Base-by-base conservation (phyloP, 2,329 filamentous ascomycete species). In the Neonectria coccinea region DNA sequence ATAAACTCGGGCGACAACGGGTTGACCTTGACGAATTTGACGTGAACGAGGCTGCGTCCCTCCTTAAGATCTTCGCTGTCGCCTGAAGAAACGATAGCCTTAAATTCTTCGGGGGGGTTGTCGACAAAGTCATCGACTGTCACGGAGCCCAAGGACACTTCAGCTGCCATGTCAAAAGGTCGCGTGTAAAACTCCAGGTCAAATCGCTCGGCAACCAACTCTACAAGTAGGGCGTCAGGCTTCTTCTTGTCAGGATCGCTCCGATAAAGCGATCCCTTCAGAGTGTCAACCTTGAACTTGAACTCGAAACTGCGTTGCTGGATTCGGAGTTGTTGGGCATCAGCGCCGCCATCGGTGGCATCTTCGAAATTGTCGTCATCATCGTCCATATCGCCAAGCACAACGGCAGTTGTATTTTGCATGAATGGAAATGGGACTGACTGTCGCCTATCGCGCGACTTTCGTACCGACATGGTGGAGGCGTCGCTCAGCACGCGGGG, bases 101-200 rank as follows among this genome's bases (percentile, higher is more conserved):
- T 97, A 84, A 99, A 99, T 74, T 98, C 95, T 8, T 91, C 91
- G 0, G 92, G 83, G 0, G 94, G 90, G 58, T 95, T 91, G 69
- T 96, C 95, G 9, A 99, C 95, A 75, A 98, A 94, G 75, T 99
- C 96, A 74, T 98, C 95, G 3, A 99, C 89, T 1, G 91, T 93
- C 18, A 99, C 84, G 1, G 93, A 94, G 14, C 92, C 92, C 10
- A 99, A 85, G 0, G 93, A 90, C 27, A 99, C 92, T 73, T 97
- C 92, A 1, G 96, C 95, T 27, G 91, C 92, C 90, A 99, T 96
- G 76, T 99, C 95, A 71, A 91, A 97, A 0, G 92, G 90, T 25
- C 95, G 87, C 63, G 97, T 89, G 75, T 94, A 97, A 75, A 97
- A 96, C 67, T 95, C 89, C 12, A 99, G 85, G 57, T 91, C 88